Conservation (phyloP, 176 grass and related monocot species). For the Paspalum vaginatum region DNA sequence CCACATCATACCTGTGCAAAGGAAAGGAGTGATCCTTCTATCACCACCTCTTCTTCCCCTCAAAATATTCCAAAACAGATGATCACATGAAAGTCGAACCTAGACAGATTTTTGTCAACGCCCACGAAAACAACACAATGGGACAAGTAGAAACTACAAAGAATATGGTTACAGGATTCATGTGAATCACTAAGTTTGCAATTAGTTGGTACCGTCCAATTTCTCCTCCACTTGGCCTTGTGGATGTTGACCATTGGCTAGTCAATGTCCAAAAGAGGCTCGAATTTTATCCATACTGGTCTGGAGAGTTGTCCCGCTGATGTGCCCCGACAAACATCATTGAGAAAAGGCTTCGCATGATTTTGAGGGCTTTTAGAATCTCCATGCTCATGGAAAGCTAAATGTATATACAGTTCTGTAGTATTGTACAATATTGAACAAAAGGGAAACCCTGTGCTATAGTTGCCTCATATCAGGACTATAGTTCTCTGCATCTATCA, state of each 20-base stretch:
- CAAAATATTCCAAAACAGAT: too few relatives aligned
- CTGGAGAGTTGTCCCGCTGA: neutral
- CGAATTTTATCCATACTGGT: neutral
- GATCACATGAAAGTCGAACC: too few relatives aligned
- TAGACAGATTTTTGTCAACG: too few relatives aligned
- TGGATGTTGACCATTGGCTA: neutral
- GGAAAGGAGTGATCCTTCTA: too few relatives aligned
- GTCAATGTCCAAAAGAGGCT: conserved; percentile 5
- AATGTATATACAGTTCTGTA: neutral
- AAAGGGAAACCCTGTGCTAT: neutral
- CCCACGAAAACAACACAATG: too few relatives aligned
- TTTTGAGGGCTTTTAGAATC: neutral
- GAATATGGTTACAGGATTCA: too few relatives aligned
- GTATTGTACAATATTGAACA: neutral
- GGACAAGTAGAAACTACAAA: too few relatives aligned
- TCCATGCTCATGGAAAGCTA: neutral
- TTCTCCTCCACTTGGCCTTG: too few relatives aligned
- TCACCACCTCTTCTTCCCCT: too few relatives aligned
- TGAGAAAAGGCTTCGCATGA: neutral
- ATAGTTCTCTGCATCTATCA: neutral
- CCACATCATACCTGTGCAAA: too few relatives aligned
- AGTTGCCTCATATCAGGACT: neutral
- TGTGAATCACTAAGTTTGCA: too few relatives aligned
- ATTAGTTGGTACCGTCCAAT: too few relatives aligned
- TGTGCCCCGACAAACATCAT: neutral